These are phyloP conservation scores for Lepiota venenata DNA, from an alignment of 768 basidiomycete species.

Conservation along the genomic window DNA sequence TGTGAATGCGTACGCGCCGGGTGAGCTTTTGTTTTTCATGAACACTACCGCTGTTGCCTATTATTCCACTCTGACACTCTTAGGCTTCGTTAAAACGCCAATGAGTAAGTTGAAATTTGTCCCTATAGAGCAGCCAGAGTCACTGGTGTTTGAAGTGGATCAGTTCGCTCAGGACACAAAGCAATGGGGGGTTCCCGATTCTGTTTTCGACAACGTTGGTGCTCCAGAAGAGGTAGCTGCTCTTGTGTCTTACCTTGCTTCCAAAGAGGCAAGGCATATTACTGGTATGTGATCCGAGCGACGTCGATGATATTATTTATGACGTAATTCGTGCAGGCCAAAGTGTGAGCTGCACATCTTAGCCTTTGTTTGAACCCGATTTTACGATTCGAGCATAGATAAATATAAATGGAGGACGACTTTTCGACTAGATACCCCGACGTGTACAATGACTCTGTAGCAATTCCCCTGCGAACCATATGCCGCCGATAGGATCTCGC, in stretches of 20 bases:
- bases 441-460: background rate
- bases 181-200: conserved; percentile 23
- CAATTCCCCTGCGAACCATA: too few relatives aligned
- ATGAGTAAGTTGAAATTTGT: background rate
- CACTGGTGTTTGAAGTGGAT: conserved; percentile 30
- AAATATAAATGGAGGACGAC: conserved; percentile 4
- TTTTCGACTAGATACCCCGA: background rate
- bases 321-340: background rate
- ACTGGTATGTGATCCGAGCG: conserved; percentile 13
- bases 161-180: conserved; percentile 21
- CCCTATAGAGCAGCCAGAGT: conserved; percentile 27
- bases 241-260: conserved; percentile 20
- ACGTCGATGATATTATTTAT: background rate
- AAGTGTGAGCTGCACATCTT: background rate
- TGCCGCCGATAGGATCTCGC: background rate
- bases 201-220: conserved; percentile 2
- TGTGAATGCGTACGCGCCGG: conserved; percentile 40
- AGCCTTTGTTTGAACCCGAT: background rate
- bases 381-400: background rate
- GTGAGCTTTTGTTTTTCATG: conserved; percentile 7
- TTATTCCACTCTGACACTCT: background rate
- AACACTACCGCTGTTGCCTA: background rate
- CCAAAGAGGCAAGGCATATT: conserved; percentile 16
- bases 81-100: background rate
- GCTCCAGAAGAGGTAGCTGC: conserved; percentile 15